phyloP scores from a whole-genome alignment of 2,329 filamentous ascomycete species.

The Colletotrichum tabaci region DNA sequence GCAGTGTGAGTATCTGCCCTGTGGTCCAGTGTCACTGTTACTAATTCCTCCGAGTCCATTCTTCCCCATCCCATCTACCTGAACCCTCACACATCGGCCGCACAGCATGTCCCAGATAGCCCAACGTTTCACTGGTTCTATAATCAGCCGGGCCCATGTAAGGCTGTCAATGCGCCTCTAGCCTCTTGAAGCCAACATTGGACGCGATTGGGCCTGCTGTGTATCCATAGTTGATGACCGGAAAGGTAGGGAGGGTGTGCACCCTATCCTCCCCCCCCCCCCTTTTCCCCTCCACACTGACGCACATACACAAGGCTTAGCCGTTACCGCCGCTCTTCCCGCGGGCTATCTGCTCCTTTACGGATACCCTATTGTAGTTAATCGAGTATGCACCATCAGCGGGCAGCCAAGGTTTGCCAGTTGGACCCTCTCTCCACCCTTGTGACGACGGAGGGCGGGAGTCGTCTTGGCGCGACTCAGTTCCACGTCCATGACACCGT shows the following conservation, averaged over 20 bases:
- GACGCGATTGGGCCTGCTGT: background rate
- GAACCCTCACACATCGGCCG: background rate
- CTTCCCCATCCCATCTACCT: conserved; percentile 17
- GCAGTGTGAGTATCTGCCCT: no score
- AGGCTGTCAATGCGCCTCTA: conserved; percentile 18
- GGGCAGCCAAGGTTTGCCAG: no score
- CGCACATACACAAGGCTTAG: conserved; percentile 16
- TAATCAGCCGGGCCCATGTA: conserved; percentile 13
- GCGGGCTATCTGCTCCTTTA: background rate
- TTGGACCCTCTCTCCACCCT: conserved; percentile 10
- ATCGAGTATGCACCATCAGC: no score
- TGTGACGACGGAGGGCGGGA: conserved; percentile 19
- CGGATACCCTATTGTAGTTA: no score
- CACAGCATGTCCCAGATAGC: background rate
- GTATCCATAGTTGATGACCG: no score
- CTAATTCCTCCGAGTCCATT: background rate
- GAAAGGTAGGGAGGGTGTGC: background rate
- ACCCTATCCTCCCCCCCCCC: no score
- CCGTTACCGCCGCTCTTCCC: background rate
- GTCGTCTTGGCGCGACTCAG: conserved; percentile 37
- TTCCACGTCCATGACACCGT: conserved; percentile 28
- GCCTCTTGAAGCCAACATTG: conserved; percentile 8
- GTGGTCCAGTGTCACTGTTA: background rate
- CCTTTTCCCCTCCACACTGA: conserved; percentile 12
- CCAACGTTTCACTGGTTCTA: conserved; percentile 35